Conservation (phyloP, 306 rosid species). For the Potentilla sterilis region DNA sequence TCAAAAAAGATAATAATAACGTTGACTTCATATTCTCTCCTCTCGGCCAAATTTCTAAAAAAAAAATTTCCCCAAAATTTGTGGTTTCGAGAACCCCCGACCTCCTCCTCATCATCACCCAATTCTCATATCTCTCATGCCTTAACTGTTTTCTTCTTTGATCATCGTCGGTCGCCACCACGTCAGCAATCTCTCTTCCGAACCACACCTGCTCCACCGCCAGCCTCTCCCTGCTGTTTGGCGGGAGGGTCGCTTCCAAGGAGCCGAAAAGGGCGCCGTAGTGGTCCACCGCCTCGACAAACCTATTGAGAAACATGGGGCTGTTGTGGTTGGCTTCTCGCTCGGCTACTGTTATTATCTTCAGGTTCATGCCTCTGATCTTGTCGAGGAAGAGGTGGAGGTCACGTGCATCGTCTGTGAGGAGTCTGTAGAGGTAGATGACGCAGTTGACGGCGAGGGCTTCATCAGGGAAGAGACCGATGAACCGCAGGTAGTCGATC, state of each 20-base stretch:
- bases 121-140: conserved; percentile 38
- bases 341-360: conserved; percentile 44
- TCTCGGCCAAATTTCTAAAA: no score
- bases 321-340: conserved; percentile 43
- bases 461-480: conserved; percentile 33
- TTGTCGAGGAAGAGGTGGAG: conserved; percentile 34
- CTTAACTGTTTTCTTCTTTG: conserved; percentile 15
- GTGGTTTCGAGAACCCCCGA: conserved; percentile 42
- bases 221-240: conserved; percentile 45
- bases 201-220: conserved; percentile 50
- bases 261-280: conserved; percentile 44
- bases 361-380: conserved; percentile 45
- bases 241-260: conserved; percentile 53
- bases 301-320: conserved; percentile 36
- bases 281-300: conserved; percentile 47
- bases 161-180: conserved; percentile 28
- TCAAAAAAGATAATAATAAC: no score
- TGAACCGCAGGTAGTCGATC: conserved; percentile 13
- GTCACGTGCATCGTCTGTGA: conserved; percentile 22
- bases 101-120: conserved; percentile 42
- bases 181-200: conserved; percentile 45
- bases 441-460: conserved; percentile 54
- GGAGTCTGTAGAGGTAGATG: conserved; percentile 39
- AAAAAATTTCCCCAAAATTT: no score
- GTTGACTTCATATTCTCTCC: no score